Percentiles rank a stretch among this genome's conserved stretches.
phyloP scores from a whole-genome alignment of 1,284 basidiomycete genomes.

The Hymenochaete sp. region DNA sequence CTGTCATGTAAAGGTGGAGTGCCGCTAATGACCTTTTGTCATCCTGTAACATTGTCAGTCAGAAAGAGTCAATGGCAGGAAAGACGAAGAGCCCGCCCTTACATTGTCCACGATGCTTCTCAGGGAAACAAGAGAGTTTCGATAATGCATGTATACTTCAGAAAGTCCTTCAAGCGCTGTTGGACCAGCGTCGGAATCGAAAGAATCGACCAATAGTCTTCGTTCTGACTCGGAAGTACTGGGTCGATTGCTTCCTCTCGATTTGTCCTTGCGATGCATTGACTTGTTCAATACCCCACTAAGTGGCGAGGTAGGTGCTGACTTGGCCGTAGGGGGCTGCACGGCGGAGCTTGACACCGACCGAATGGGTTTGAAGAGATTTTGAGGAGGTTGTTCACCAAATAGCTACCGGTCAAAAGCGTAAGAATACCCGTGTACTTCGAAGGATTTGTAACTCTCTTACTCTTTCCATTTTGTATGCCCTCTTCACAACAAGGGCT shows the following conservation, averaged over 20 bases:
- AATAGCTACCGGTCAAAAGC: conserved; percentile 47
- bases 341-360: conserved; percentile 20
- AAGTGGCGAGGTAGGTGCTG: conserved; percentile 21
- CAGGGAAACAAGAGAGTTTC: conserved; percentile 67
- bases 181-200: conserved; percentile 19
- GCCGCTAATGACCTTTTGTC: conserved; percentile 64
- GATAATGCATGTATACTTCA: conserved; percentile 62
- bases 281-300: conserved; percentile 41
- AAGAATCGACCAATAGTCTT: conserved; percentile 35
- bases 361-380: conserved; percentile 46
- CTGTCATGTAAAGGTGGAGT: conserved; percentile 54
- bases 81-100: conserved; percentile 24
- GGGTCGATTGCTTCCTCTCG: conserved; percentile 36
- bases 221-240: conserved; percentile 49
- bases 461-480: conserved; percentile 80
- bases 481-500: conserved; percentile 66
- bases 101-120: conserved; percentile 70
- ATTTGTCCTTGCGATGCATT: conserved; percentile 36
- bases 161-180: conserved; percentile 26
- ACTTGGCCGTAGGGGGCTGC: conserved; percentile 8
- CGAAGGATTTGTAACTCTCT: conserved; percentile 5
- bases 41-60: conserved; percentile 38
- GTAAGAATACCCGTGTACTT: conserved; percentile 11
- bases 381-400: conserved; percentile 67
- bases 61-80: conserved; percentile 7